phyloP scores from a whole-genome alignment of 176 grass and related monocot genomes.

The Areca catechu region DNA sequence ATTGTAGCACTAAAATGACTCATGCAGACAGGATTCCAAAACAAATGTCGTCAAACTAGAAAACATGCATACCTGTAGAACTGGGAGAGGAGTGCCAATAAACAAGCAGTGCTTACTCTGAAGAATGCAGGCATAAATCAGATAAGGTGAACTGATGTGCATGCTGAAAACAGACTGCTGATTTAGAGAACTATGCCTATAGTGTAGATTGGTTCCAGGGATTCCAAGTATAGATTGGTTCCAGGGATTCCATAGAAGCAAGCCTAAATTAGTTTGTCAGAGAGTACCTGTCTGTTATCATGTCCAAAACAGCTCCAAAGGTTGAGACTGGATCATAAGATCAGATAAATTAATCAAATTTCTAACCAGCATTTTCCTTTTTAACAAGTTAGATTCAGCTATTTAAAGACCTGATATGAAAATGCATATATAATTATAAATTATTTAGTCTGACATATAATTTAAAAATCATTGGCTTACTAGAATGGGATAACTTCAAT shows the following conservation, averaged over 20 bases:
- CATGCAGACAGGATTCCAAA: background rate
- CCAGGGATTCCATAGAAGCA: background rate
- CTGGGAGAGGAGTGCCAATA: conserved; percentile 82
- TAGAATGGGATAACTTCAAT: no score
- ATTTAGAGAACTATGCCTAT: background rate
- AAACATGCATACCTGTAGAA: conserved; percentile 61
- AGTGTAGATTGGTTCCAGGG: background rate
- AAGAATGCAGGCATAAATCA: conserved; percentile 22
- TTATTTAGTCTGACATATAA: no score
- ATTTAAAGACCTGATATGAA: no score
- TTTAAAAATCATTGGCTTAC: no score
- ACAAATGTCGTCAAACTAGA: background rate
- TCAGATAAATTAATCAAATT: background rate
- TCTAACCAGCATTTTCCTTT: background rate
- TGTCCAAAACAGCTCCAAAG: conserved; percentile 1
- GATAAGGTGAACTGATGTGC: background rate
- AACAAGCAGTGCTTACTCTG: conserved; percentile 96
- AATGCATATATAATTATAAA: no score
- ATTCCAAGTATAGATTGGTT: background rate
- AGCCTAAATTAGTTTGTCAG: background rate
- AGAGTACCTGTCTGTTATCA: background rate
- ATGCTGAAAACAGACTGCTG: background rate
- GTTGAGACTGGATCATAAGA: background rate
- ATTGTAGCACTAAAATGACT: background rate
- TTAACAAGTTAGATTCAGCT: no score